Percentiles rank a stretch among this genome's conserved stretches.
Conservation (phyloP, 2,329 filamentous ascomycete genomes). For the Neofusicoccum sp. region DNA sequence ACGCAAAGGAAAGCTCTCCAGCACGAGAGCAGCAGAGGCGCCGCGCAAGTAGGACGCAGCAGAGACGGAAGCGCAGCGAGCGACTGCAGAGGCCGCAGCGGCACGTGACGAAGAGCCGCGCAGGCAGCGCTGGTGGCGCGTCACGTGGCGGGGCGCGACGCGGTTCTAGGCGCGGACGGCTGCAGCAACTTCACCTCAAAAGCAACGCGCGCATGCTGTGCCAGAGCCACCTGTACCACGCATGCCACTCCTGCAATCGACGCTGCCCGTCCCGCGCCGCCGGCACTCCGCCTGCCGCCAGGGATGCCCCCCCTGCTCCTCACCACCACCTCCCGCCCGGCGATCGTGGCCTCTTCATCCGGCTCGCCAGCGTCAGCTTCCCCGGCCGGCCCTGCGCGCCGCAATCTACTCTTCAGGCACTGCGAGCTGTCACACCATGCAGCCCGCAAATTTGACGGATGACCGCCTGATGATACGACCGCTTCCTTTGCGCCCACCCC, state of each 20-base stretch:
- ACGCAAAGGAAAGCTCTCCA: not conserved
- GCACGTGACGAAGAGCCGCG: too few relatives aligned
- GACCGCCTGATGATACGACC: slow-evolving; percentile 9
- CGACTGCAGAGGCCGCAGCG: too few relatives aligned
- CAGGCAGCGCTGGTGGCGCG: too few relatives aligned
- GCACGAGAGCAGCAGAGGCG: too few relatives aligned
- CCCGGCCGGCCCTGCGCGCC: not conserved
- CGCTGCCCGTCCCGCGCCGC: slow-evolving; percentile 1
- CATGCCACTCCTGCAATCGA: not conserved
- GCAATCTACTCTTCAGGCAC: slow-evolving; percentile 10
- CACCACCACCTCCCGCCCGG: too few relatives aligned
- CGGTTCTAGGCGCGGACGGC: not conserved
- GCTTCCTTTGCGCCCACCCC: not conserved
- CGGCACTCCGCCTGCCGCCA: not conserved
- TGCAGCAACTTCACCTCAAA: not conserved
- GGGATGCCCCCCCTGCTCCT: not conserved
- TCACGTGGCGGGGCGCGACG: too few relatives aligned
- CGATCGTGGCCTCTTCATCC: slow-evolving; percentile 1
- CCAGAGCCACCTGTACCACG: not conserved
- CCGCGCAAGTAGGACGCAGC: too few relatives aligned
- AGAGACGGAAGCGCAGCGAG: too few relatives aligned
- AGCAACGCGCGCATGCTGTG: slow-evolving; percentile 10
- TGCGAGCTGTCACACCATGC: not conserved
- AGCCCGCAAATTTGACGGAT: slow-evolving; percentile 12
- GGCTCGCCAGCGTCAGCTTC: slow-evolving; percentile 10